Evolutionary conservation across 2,329 filamentous ascomycete genomes (phyloP).

Genomic region (Cladosporium sp.): DNA sequence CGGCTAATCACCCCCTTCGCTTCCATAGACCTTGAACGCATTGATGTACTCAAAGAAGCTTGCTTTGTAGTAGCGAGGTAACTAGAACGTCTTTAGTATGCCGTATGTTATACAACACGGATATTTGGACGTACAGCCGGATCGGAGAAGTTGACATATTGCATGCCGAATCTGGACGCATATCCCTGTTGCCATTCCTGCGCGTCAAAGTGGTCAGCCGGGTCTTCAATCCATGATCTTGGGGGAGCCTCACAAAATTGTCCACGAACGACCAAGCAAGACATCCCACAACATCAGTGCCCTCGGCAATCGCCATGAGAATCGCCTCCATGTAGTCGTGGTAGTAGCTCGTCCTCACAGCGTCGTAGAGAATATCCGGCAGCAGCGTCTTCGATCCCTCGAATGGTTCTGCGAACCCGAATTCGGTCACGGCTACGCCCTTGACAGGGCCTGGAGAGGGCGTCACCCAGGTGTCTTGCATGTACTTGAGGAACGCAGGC

Average conservation of each 20-base stretch:
- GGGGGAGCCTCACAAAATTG: constrained; percentile 28
- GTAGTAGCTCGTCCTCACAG: constrained; percentile 28
- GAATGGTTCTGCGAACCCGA: constrained; percentile 33
- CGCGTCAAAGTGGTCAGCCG: background rate
- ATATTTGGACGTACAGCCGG: constrained; percentile 17
- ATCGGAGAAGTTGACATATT: constrained; percentile 34
- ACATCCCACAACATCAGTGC: constrained; percentile 31
- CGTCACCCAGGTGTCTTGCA: constrained; percentile 25
- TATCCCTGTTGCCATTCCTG: constrained; percentile 28
- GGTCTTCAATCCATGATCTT: too few species aligned
- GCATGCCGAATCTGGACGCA: constrained; percentile 31
- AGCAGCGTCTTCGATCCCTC: constrained; percentile 28
- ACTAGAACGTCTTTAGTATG: background rate
- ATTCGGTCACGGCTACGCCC: constrained; percentile 32
- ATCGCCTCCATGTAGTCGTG: constrained; percentile 30
- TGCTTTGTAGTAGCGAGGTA: constrained; percentile 33
- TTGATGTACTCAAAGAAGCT: constrained; percentile 35
- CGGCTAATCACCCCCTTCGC: background rate
- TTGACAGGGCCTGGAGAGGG: constrained; percentile 10
- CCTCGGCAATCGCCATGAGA: constrained; percentile 30
- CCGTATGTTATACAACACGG: background rate
- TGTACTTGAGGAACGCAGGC: constrained; percentile 28
- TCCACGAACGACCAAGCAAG: constrained; percentile 34
- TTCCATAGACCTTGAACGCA: constrained; percentile 26
- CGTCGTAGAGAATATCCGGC: constrained; percentile 27